phyloP scores from a whole-genome alignment of 306 rosid species.

The Trifolium fragiferum region DNA sequence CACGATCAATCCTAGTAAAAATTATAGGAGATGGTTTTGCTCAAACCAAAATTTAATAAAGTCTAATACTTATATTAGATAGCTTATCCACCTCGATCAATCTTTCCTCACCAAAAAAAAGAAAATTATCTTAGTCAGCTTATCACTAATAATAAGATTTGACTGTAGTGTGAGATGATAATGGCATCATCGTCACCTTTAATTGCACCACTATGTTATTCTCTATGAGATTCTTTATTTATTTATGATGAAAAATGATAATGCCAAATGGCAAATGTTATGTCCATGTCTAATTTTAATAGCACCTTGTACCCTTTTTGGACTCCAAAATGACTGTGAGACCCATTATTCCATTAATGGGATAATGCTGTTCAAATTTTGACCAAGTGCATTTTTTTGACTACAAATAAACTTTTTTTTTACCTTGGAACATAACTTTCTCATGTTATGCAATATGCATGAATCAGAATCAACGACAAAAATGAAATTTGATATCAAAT shows the following conservation, averaged over 20 bases:
- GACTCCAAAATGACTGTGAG: conserved; percentile 32
- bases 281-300: conserved; percentile 35
- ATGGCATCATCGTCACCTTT: conserved; percentile 7
- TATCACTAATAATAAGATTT: conserved; percentile 9
- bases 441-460: background rate
- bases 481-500: too few species aligned
- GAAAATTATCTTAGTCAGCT: conserved; percentile 30
- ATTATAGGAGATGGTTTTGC: too few species aligned
- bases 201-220: conserved; percentile 39
- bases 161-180: conserved; percentile 26
- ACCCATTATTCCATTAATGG: conserved; percentile 36
- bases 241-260: background rate
- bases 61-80: background rate
- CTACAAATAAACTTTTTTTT: background rate
- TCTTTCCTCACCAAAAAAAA: background rate
- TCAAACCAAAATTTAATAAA: too few species aligned
- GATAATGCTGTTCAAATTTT: background rate
- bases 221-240: conserved; percentile 21
- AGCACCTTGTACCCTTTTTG: conserved; percentile 35
- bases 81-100: background rate
- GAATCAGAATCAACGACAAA: too few species aligned
- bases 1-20: too few species aligned
- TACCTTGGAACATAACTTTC: background rate
- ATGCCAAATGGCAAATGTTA: conserved; percentile 35
- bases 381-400: background rate